A percentile compares a stretch with the other conserved stretches of the same genome.
phyloP scores from a whole-genome alignment of 129 eudicot genomes.

The Tagetes patula region DNA sequence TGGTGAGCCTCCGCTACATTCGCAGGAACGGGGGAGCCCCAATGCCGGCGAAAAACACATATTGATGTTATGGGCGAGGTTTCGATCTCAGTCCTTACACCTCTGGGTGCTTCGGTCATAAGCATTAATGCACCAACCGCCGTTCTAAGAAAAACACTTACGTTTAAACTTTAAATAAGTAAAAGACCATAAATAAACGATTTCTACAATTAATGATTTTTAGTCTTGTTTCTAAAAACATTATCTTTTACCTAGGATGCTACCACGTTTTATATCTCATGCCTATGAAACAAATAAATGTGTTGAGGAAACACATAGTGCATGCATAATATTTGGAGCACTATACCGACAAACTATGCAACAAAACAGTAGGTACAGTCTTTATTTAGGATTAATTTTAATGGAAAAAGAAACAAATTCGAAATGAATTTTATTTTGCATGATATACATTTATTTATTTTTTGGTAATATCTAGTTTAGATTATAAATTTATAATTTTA shows the following conservation, averaged over 20 bases:
- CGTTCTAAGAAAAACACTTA: too few relatives aligned
- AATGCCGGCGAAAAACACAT: too few relatives aligned
- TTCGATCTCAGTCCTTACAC: too few relatives aligned
- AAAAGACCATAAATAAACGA: not conserved
- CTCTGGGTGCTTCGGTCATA: too few relatives aligned
- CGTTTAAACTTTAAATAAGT: not conserved
- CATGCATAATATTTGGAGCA: constrained; percentile 9
- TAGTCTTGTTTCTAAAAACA: not conserved
- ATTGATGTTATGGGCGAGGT: too few relatives aligned
- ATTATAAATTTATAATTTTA: not conserved
- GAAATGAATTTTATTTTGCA: not conserved
- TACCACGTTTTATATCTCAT: not conserved
- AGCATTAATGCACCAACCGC: too few relatives aligned
- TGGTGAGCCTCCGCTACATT: too few relatives aligned
- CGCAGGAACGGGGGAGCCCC: too few relatives aligned
- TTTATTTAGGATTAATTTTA: not conserved
- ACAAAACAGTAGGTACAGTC: constrained; percentile 3
- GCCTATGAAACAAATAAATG: not conserved
- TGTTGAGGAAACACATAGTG: not conserved
- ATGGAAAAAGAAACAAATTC: not conserved
- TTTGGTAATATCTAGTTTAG: not conserved
- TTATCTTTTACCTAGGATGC: constrained; percentile 8
- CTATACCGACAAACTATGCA: constrained; percentile 17
- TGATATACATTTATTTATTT: not conserved
- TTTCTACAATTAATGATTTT: not conserved